phyloP scores from a whole-genome alignment of 2,329 filamentous ascomycete genomes.

The Venturia aucupariae region DNA sequence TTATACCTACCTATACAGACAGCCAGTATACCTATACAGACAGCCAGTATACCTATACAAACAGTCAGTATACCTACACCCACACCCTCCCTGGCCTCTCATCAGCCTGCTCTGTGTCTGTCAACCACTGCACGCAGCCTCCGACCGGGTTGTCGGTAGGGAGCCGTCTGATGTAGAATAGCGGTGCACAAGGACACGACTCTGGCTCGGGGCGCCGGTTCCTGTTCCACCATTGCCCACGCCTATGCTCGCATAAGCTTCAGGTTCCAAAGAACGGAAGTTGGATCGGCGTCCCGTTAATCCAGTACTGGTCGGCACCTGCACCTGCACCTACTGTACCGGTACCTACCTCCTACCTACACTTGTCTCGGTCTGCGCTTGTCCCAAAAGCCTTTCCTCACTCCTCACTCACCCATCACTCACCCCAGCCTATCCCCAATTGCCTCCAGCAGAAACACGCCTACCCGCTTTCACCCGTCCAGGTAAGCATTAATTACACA shows the following conservation, averaged over 20 bases:
- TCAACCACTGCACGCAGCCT: background rate
- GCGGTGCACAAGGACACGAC: background rate
- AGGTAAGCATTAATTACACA: conserved; percentile 8
- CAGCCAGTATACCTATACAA: too few relatives aligned
- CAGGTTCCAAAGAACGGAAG: background rate
- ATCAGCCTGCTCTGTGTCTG: too few relatives aligned
- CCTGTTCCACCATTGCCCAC: background rate
- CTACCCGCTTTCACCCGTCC: background rate
- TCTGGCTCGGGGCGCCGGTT: background rate
- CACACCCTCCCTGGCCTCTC: too few relatives aligned
- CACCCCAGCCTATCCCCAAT: background rate
- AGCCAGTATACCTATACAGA: too few relatives aligned
- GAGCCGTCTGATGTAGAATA: background rate
- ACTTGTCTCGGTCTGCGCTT: background rate
- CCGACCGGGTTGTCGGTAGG: background rate
- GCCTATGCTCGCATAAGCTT: background rate
- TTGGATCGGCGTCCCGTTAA: background rate
- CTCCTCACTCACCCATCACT: background rate
- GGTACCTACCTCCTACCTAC: too few relatives aligned
- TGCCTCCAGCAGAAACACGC: background rate
- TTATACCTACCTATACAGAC: too few relatives aligned
- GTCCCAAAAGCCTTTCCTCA: background rate
- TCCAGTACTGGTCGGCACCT: too few relatives aligned
- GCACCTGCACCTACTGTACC: too few relatives aligned
- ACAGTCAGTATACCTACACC: too few relatives aligned